Evolutionary conservation across 2,329 filamentous ascomycete species (phyloP).

Genomic region (Verruconis gallopava): DNA sequence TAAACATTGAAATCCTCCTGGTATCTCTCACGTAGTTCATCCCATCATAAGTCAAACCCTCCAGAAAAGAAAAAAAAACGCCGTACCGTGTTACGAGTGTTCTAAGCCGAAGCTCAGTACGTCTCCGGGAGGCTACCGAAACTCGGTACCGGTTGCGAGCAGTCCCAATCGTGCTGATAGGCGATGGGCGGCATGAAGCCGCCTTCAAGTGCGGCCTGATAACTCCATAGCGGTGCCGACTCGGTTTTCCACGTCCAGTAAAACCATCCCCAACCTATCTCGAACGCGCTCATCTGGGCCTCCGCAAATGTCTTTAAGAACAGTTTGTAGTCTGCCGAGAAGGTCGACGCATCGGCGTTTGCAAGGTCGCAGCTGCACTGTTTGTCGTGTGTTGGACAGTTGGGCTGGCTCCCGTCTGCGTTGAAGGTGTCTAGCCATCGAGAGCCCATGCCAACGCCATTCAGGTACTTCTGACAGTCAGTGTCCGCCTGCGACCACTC

Average conservation of each 20-base stretch:
- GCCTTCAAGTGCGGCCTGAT: conserved; percentile 61
- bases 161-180: conserved; percentile 30
- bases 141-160: conserved; percentile 25
- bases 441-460: conserved; percentile 76
- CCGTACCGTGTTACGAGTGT: too few species aligned
- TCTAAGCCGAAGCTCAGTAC: conserved; percentile 25
- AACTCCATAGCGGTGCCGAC: conserved; percentile 78
- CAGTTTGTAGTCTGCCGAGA: conserved; percentile 62
- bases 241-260: conserved; percentile 99
- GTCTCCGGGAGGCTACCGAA: conserved; percentile 32
- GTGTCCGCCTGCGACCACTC: conserved; percentile 98
- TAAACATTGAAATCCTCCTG: too few species aligned
- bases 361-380: conserved; percentile 61
- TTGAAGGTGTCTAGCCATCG: conserved; percentile 79
- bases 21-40: too few species aligned
- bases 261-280: conserved; percentile 92
- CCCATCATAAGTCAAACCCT: too few species aligned
- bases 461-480: conserved; percentile 77
- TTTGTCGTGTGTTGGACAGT: conserved; percentile 54
- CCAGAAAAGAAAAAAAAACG: too few species aligned
- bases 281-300: conserved; percentile 90
- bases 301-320: conserved; percentile 85
- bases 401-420: conserved; percentile 49
- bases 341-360: conserved; percentile 58
- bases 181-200: conserved; percentile 57